Base-by-base conservation (phyloP, 306 rosid species). In the Prunus mira region DNA sequence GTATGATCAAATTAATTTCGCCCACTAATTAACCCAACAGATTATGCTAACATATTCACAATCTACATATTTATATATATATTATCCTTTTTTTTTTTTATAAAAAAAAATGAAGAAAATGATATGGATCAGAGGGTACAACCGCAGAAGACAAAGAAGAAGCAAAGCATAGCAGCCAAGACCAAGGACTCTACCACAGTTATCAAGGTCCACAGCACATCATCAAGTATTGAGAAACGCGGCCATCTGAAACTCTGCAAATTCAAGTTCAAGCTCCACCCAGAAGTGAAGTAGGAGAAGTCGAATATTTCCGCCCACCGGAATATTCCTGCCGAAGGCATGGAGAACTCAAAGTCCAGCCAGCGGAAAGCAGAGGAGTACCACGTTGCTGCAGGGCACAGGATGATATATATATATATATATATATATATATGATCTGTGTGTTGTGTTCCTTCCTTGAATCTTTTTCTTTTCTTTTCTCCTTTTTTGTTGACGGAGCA, bases 131-230 rank as follows among this genome's bases (percentile, higher is more conserved):
- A 87, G 73, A 87, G 79, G 12, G 91, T 88, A 76, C 88, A 88
- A 28, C 91, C 91, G 54, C 91, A 88, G 67, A 82, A 88, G 34
- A 88, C n/a, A 65, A 85, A 85, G 83, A 85, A 88, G 81, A 62
- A 88, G 81, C 87, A 88, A 64, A 88, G 83, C 89, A 85, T 73
- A 63, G 84, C 30, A n/a, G 78, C 46, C 84, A 88, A 78, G 74
- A 76, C 89, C 9, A 88, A 55, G 13, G 91, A 85, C 79, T 88
- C 91, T 8, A 83, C 71, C 30, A 80, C 54, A 0, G 85, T 67
- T 19, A 87, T 45, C 54, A 87, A 8, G 2, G 84, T 70, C 91
- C 91, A 88, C 20, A 83, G 12, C 45, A 83, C 43, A 72, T 85
- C 85, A 28, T 88, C 91, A 8, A 88, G 79, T 51, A 88, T 65